phyloP scores from a whole-genome alignment of 1,284 basidiomycete species.

The Thecaphora thlaspeos region DNA sequence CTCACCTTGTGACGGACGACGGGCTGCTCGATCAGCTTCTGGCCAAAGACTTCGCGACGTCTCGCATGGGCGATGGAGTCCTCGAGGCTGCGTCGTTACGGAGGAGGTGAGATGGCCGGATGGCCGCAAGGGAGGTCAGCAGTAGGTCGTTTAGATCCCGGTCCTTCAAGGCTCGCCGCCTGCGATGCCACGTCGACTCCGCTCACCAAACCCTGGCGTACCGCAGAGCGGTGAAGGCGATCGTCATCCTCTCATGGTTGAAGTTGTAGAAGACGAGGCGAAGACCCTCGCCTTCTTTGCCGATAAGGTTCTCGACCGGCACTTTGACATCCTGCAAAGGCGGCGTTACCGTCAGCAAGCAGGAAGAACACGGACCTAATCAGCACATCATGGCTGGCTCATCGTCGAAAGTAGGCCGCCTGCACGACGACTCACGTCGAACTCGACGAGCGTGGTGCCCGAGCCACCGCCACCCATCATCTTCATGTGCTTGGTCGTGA shows the following conservation, averaged over 20 bases:
- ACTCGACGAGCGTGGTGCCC: slow-evolving; percentile 57
- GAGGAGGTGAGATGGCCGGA: neutral
- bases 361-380: neutral
- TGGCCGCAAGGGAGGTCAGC: too few species aligned
- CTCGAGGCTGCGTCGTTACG: slow-evolving; percentile 14
- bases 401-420: too few species aligned
- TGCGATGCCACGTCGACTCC: too few species aligned
- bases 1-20: slow-evolving; percentile 44
- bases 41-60: slow-evolving; percentile 42
- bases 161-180: too few species aligned
- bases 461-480: slow-evolving; percentile 50
- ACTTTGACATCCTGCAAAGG: slow-evolving; percentile 40
- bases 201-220: slow-evolving; percentile 28
- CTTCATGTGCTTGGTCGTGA: slow-evolving; percentile 51
- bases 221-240: slow-evolving; percentile 38
- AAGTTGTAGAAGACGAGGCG: slow-evolving; percentile 41
- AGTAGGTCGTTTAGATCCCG: too few species aligned
- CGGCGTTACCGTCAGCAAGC: too few species aligned
- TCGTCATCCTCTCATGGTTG: slow-evolving; percentile 43
- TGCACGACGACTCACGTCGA: slow-evolving; percentile 34
- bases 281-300: slow-evolving; percentile 47
- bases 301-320: slow-evolving; percentile 57
- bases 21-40: slow-evolving; percentile 48
- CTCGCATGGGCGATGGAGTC: slow-evolving; percentile 37
- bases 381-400: neutral